A percentile compares a stretch with the other conserved stretches of the same genome.
Conservation (phyloP, 164 flowering plant species). For the Nymphaea thermarum region DNA sequence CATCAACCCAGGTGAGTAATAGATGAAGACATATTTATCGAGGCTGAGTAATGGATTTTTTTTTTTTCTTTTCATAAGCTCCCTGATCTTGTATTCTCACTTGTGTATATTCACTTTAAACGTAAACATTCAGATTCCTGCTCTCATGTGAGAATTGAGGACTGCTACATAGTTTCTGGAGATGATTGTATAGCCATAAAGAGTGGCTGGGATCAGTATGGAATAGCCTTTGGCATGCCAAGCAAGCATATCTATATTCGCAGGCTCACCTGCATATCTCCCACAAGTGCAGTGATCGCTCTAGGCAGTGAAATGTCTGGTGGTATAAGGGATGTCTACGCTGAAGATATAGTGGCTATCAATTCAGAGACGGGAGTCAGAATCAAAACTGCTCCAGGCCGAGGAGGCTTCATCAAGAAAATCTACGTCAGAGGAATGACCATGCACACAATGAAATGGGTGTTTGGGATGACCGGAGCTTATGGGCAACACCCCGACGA, state of each 20-base stretch:
- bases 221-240: slow-evolving; percentile 45
- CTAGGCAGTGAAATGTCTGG: slow-evolving; percentile 93
- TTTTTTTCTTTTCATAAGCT: neutral
- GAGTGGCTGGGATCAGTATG: slow-evolving; percentile 27
- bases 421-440: slow-evolving; percentile 33
- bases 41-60: neutral
- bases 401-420: slow-evolving; percentile 64
- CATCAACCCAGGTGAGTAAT: slow-evolving; percentile 49
- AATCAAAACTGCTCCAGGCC: slow-evolving; percentile 54
- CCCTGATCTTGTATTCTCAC: neutral
- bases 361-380: slow-evolving; percentile 54
- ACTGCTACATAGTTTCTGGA: slow-evolving; percentile 62
- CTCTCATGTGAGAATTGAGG: slow-evolving; percentile 46
- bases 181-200: slow-evolving; percentile 80
- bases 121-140: slow-evolving; percentile 41
- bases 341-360: slow-evolving; percentile 46
- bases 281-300: slow-evolving; percentile 60
- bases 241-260: slow-evolving; percentile 42
- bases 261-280: slow-evolving; percentile 71
- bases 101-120: neutral
- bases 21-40: too few species aligned
- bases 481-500: slow-evolving; percentile 49
- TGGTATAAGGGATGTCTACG: slow-evolving; percentile 57
- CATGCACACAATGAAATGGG: slow-evolving; percentile 64
- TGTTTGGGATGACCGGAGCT: slow-evolving; percentile 61